Evolutionary conservation across 2,329 filamentous ascomycete genomes (phyloP).

Genomic region (Fusarium pininemorale): DNA sequence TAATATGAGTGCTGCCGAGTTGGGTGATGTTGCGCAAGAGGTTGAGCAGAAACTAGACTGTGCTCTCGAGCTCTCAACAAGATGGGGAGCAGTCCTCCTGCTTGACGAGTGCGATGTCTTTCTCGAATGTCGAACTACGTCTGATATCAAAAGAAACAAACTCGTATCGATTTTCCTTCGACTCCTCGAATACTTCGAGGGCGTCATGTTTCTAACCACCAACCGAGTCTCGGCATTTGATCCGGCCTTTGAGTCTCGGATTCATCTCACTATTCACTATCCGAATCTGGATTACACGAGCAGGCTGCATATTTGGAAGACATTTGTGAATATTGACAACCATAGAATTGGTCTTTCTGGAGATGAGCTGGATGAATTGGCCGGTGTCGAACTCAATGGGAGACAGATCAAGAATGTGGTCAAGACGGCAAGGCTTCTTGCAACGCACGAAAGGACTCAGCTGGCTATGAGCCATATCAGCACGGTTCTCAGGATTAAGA

Average conservation of each 20-base stretch:
- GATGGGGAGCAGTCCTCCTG: slow-evolving; percentile 10
- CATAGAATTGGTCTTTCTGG: neutral
- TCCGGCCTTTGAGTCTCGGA: slow-evolving; percentile 2
- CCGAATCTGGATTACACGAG: neutral
- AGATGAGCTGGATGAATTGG: neutral
- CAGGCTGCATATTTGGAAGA: slow-evolving; percentile 1
- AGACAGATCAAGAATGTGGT: slow-evolving; percentile 21
- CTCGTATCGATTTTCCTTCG: slow-evolving; percentile 13
- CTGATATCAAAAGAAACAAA: slow-evolving; percentile 4
- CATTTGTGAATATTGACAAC: neutral
- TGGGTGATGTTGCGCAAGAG: neutral
- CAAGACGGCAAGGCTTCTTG: slow-evolving; percentile 10
- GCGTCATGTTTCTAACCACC: slow-evolving; percentile 12
- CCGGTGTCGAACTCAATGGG: slow-evolving; percentile 3
- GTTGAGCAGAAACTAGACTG: slow-evolving; percentile 4
- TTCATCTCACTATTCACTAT: slow-evolving; percentile 17
- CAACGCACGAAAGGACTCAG: neutral
- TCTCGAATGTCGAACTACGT: slow-evolving; percentile 1
- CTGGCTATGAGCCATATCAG: neutral
- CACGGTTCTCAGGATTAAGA: slow-evolving; percentile 2
- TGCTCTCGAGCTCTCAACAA: slow-evolving; percentile 13
- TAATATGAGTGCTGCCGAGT: slow-evolving; percentile 6
- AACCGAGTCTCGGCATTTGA: slow-evolving; percentile 14
- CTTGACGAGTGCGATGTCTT: slow-evolving; percentile 16
- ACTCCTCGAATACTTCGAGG: slow-evolving; percentile 13